Percentiles rank a stretch among this genome's conserved stretches.
phyloP scores from a whole-genome alignment of 106 monocot genomes.

The Phalaenopsis aphrodite region DNA sequence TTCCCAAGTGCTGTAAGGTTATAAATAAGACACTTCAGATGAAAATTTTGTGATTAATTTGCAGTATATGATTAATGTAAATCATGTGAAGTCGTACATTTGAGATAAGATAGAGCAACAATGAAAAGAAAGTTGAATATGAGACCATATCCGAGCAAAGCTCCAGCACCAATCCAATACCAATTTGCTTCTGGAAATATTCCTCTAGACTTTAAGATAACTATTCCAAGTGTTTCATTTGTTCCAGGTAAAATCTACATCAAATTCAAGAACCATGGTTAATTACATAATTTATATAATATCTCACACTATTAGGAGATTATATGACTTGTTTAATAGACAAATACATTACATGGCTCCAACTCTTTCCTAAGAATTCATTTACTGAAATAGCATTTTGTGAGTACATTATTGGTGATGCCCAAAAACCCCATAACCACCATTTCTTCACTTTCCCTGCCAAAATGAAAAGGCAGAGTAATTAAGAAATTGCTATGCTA shows the following conservation, averaged over 20 bases:
- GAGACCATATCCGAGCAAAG: slow-evolving; percentile 36
- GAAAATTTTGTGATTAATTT: background rate
- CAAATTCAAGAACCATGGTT: background rate
- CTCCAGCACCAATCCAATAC: slow-evolving; percentile 46
- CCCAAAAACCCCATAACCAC: slow-evolving; percentile 78
- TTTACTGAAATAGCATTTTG: slow-evolving; percentile 55
- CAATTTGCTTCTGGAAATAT: slow-evolving; percentile 58
- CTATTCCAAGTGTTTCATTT: slow-evolving; percentile 33
- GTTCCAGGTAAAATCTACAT: slow-evolving; percentile 20
- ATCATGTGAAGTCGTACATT: slow-evolving; percentile 27
- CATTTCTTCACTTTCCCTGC: slow-evolving; percentile 56
- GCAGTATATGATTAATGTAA: background rate
- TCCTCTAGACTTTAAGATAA: slow-evolving; percentile 34
- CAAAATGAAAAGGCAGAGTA: background rate
- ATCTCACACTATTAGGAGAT: background rate
- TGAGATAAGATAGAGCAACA: slow-evolving; percentile 35
- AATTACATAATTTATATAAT: background rate
- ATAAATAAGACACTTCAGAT: background rate
- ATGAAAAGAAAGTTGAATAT: slow-evolving; percentile 46
- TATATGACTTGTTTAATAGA: background rate
- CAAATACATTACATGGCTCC: slow-evolving; percentile 30
- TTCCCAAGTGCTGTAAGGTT: background rate
- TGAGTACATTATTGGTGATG: slow-evolving; percentile 63
- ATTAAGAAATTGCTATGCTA: too few relatives aligned
- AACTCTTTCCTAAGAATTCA: slow-evolving; percentile 56